These are phyloP conservation scores for Lycium ferocissimum DNA, from an alignment of 257 asterid genomes.

Conservation along the genomic window DNA sequence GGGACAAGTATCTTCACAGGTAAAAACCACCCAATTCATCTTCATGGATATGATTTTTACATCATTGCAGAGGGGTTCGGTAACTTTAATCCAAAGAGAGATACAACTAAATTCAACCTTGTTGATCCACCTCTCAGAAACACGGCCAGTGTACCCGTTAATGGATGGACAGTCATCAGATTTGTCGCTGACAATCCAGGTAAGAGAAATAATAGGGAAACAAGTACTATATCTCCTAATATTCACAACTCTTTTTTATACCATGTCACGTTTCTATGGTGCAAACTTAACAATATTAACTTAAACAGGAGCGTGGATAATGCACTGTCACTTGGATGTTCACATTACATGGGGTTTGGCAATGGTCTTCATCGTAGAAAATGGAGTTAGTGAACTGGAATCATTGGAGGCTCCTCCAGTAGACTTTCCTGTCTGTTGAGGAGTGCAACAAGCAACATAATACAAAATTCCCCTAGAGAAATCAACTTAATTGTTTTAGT, in stretches of 20 bases:
- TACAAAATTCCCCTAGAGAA: constrained; percentile 5
- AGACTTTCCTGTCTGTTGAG: constrained; percentile 69
- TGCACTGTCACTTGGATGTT: constrained; percentile 95
- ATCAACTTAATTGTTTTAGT: constrained; percentile 11
- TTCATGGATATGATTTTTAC: constrained; percentile 89
- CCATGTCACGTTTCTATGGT: neutral
- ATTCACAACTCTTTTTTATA: neutral
- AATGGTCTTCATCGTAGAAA: constrained; percentile 76
- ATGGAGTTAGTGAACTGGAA: constrained; percentile 68
- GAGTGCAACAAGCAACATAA: neutral
- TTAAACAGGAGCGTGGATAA: constrained; percentile 74
- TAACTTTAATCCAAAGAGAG: constrained; percentile 63
- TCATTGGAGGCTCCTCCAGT: constrained; percentile 65
- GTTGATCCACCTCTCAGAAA: constrained; percentile 85
- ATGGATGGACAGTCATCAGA: constrained; percentile 92
- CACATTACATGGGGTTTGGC: constrained; percentile 88
- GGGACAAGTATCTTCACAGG: constrained; percentile 83
- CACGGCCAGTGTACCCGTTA: constrained; percentile 81
- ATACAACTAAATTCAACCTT: constrained; percentile 72
- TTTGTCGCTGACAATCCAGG: constrained; percentile 97
- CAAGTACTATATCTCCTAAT: neutral
- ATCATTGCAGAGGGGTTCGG: constrained; percentile 90
- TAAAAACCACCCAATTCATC: constrained; percentile 93
- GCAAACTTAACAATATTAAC: constrained; percentile 1
- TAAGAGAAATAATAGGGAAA: constrained; percentile 30